Evolutionary conservation across 2,329 filamentous ascomycete species (phyloP).

Genomic region (Ophiocordyceps unilateralis): DNA sequence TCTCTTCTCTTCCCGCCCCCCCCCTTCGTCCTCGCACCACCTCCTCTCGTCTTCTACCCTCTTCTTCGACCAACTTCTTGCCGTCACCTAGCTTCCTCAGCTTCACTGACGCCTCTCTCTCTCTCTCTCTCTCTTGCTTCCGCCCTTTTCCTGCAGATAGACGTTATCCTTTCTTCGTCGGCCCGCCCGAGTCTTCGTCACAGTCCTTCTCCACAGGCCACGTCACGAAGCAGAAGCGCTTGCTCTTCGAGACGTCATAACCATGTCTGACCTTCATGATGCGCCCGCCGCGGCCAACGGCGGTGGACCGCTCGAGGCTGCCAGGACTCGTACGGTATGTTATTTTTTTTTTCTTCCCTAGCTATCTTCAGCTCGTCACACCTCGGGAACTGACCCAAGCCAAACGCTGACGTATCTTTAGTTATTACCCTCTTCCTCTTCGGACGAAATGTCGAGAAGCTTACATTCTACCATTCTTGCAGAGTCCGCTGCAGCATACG

Average conservation of each 20-base stretch:
- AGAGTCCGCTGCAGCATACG: constrained; percentile 33
- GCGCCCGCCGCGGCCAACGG: constrained; percentile 23
- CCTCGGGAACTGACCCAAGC: constrained; percentile 1
- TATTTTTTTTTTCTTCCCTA: background rate
- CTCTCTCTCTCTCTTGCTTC: background rate
- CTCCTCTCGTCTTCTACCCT: background rate
- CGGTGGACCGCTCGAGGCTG: constrained; percentile 24
- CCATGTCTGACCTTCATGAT: constrained; percentile 15
- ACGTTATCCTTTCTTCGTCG: background rate
- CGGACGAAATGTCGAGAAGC: background rate
- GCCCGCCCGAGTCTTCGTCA: background rate
- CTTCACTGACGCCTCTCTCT: background rate
- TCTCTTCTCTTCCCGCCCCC: background rate
- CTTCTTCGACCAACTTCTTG: background rate
- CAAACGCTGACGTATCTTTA: constrained; percentile 4
- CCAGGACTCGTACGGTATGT: constrained; percentile 38
- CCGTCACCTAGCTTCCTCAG: background rate
- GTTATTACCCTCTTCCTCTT: background rate
- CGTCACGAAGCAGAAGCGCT: background rate
- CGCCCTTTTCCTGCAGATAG: background rate
- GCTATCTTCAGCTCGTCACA: background rate
- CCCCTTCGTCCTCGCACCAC: background rate
- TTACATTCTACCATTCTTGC: constrained; percentile 1
- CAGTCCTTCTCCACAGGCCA: background rate
- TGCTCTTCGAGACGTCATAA: background rate